These are phyloP conservation scores for Serendipita indica DNA, from an alignment of 768 basidiomycete species.

Conservation along the genomic window DNA sequence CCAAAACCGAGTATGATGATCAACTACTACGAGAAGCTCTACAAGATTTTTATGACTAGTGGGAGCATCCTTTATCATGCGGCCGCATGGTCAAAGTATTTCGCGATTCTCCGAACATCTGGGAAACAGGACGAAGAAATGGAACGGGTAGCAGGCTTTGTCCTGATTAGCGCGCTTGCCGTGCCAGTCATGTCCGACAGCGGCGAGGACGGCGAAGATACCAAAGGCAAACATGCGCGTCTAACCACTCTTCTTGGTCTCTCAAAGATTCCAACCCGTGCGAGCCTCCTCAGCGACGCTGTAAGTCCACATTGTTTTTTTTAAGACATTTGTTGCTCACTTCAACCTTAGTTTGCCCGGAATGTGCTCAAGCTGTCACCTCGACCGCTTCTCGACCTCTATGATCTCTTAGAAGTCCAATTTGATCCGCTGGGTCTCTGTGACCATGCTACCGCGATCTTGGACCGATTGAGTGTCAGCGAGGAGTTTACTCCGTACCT, in stretches of 20 bases:
- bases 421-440: constrained; percentile 88
- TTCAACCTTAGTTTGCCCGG: constrained; percentile 46
- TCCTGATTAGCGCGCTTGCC: constrained; percentile 81
- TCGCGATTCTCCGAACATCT: constrained; percentile 51
- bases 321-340: neutral
- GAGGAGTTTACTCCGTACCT: constrained; percentile 61
- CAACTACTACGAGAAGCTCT: constrained; percentile 96
- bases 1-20: constrained; percentile 95
- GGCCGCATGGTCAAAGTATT: constrained; percentile 85
- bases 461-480: constrained; percentile 36
- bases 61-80: constrained; percentile 93
- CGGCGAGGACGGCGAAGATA: constrained; percentile 33
- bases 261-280: constrained; percentile 66
- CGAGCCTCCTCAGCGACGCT: constrained; percentile 76
- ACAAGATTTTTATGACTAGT: constrained; percentile 90
- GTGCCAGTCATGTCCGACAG: constrained; percentile 64
- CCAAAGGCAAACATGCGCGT: constrained; percentile 55
- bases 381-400: constrained; percentile 54
- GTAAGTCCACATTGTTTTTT: constrained; percentile 33
- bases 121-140: constrained; percentile 67
- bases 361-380: constrained; percentile 74
- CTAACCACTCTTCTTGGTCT: constrained; percentile 78
- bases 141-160: constrained; percentile 71
- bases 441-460: constrained; percentile 59
- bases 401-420: constrained; percentile 78